phyloP scores from a whole-genome alignment of 2,329 filamentous ascomycete species.

The Penicillium sp. region DNA sequence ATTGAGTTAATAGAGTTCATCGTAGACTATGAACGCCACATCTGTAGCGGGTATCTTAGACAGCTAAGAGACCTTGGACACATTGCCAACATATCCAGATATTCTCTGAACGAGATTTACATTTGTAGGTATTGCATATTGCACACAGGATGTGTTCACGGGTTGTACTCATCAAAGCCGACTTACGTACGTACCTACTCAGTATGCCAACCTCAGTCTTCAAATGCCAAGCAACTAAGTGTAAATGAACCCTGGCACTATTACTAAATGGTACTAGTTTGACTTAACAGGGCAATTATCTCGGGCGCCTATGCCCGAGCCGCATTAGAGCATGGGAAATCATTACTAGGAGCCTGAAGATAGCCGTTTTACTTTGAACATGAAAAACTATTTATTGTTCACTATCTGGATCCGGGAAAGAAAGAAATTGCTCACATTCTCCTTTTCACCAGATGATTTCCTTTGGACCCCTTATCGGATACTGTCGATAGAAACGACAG shows the following conservation, averaged over 20 bases:
- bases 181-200: too few species aligned
- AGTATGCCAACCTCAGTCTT: too few species aligned
- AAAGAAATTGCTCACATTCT: too few species aligned
- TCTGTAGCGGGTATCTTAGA: too few species aligned
- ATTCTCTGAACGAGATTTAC: background rate
- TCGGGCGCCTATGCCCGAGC: too few species aligned
- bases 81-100: background rate
- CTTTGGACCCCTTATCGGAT: background rate
- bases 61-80: background rate
- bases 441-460: background rate
- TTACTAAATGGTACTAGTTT: background rate
- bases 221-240: background rate
- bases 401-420: background rate
- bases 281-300: background rate
- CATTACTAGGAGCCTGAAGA: background rate
- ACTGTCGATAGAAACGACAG: background rate
- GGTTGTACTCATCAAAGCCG: background rate
- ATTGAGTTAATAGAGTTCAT: too few species aligned
- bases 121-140: background rate
- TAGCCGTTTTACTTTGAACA: background rate
- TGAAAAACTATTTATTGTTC: background rate
- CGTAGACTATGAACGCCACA: too few species aligned
- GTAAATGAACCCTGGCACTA: background rate
- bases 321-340: too few species aligned
- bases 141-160: too few species aligned